Evolutionary conservation across 2,329 filamentous ascomycete genomes (phyloP).

Genomic region (Rugonectria rugulosa): DNA sequence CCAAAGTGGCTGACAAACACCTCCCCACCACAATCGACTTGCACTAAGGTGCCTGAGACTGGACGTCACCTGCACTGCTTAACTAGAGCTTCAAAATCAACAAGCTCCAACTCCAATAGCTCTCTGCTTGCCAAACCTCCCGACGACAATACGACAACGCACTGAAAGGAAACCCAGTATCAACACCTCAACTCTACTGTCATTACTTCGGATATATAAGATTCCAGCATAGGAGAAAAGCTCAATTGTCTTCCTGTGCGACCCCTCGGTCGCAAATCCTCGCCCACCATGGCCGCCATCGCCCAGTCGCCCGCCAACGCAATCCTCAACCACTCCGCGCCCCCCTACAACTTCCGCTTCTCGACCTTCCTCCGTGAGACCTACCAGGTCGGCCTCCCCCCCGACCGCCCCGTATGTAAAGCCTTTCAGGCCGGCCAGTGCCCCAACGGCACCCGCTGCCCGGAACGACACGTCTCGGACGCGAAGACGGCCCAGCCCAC

Average conservation of each 20-base stretch:
- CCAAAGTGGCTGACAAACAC: conserved; percentile 23
- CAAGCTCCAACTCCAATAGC: conserved; percentile 12
- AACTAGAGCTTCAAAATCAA: conserved; percentile 17
- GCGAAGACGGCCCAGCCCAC: conserved; percentile 44
- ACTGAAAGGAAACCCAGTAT: not conserved
- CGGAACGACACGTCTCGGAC: conserved; percentile 76
- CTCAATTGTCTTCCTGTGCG: not conserved
- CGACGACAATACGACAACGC: not conserved
- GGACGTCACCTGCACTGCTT: too few species aligned
- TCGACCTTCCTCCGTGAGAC: conserved; percentile 83
- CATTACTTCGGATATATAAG: not conserved
- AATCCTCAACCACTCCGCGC: conserved; percentile 65
- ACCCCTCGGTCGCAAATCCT: conserved; percentile 21
- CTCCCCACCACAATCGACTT: conserved; percentile 9
- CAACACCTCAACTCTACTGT: not conserved
- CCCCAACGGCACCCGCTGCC: conserved; percentile 82
- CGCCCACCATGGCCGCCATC: conserved; percentile 41
- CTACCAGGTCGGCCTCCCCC: conserved; percentile 83
- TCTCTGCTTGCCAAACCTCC: too few species aligned
- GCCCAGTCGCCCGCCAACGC: conserved; percentile 44
- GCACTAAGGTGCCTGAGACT: too few species aligned
- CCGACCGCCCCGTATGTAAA: conserved; percentile 82
- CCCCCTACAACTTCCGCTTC: conserved; percentile 79
- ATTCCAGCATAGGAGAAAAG: not conserved
- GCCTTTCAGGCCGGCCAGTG: conserved; percentile 88